Conservation (phyloP, 192 early-diverging fungal species). For the Dissophora globulifera region DNA sequence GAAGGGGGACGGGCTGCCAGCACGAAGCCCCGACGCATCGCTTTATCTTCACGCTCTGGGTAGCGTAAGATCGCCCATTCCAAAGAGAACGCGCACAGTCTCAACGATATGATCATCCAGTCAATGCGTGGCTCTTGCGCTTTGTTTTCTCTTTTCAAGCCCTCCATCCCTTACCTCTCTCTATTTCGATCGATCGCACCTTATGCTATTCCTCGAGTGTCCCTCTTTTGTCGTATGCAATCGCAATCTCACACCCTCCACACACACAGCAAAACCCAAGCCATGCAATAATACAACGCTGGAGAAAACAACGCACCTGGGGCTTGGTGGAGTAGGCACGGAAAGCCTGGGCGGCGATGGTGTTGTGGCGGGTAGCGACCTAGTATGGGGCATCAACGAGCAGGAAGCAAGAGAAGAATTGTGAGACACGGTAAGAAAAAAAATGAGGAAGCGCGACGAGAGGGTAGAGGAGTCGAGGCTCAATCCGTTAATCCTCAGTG, state of each 20-base stretch:
- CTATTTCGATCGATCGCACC: neutral
- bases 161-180: neutral
- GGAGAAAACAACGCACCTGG: conserved; percentile 54
- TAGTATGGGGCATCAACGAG: too few species aligned
- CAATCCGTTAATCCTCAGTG: neutral
- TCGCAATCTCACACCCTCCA: neutral
- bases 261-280: too few species aligned
- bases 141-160: neutral
- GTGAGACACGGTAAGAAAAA: neutral
- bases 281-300: neutral
- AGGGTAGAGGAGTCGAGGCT: too few species aligned
- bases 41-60: too few species aligned
- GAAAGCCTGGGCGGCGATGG: conserved; percentile 51
- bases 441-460: too few species aligned
- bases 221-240: neutral
- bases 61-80: too few species aligned
- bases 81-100: too few species aligned
- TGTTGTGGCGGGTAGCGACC: conserved; percentile 55
- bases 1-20: too few species aligned
- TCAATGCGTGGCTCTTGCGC: neutral
- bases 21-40: too few species aligned
- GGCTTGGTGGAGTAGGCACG: conserved; percentile 63
- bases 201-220: neutral
- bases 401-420: neutral
- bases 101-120: neutral